A percentile compares a stretch with the other conserved stretches of the same genome.
These are phyloP conservation scores for Trichophyton benhamiae DNA, from an alignment of 2,329 filamentous ascomycete genomes.

Conservation along the genomic window DNA sequence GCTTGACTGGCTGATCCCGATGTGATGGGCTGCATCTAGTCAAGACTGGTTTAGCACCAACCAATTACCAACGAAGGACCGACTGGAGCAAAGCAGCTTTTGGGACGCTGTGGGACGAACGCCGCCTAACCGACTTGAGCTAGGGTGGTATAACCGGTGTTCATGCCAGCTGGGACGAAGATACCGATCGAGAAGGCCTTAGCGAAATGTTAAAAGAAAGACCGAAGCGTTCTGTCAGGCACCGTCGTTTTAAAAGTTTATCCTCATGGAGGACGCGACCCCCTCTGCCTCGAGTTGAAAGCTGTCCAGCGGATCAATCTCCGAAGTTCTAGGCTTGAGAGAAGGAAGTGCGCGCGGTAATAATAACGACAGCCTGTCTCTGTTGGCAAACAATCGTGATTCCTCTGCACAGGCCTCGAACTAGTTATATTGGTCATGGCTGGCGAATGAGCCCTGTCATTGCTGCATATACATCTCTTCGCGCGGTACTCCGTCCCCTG, in stretches of 20 bases:
- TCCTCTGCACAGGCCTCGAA: not conserved
- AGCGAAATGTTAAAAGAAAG: not conserved
- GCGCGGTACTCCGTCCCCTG: not conserved
- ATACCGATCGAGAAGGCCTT: constrained; percentile 2
- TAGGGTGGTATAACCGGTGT: not conserved
- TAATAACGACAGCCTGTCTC: not conserved
- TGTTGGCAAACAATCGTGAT: not conserved
- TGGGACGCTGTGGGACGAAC: not conserved
- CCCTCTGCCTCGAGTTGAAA: no score
- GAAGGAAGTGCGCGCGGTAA: not conserved
- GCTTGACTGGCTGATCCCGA: not conserved
- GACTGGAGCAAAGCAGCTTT: not conserved
- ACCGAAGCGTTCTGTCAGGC: not conserved
- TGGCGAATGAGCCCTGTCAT: not conserved
- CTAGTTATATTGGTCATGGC: not conserved
- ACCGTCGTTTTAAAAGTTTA: not conserved
- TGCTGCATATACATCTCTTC: not conserved
- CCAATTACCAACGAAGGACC: not conserved
- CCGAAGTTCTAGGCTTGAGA: not conserved
- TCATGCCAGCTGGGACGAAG: not conserved
- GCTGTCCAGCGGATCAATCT: not conserved
- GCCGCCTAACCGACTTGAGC: not conserved
- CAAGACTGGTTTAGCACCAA: not conserved
- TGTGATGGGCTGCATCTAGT: not conserved
- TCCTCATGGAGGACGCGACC: not conserved